Base-by-base conservation (phyloP, 2,329 filamentous ascomycete species). In the Trichoderma sp. region DNA sequence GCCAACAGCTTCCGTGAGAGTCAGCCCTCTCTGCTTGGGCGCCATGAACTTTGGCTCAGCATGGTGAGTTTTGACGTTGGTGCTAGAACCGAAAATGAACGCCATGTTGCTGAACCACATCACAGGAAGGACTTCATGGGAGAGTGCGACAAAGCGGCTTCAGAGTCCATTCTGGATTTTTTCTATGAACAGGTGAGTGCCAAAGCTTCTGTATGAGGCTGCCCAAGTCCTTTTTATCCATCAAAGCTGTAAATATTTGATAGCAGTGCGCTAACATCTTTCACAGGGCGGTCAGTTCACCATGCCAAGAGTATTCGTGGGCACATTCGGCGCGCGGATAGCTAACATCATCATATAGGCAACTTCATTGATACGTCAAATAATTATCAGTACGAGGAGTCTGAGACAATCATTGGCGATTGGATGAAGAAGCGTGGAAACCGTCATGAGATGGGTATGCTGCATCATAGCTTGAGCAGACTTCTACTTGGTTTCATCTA, bases 361-460 rank as follows among this genome's bases (percentile, higher is more conserved):
- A 93, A 93, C 79, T 92, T 93, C 77, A 89, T 93, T 74, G 91
- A 93, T 76, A 91, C 89, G 0, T 75, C 89, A 69, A 90, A 88
- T 79, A 89, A 89, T 77, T 92, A 92, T 78, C 89, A 91, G 73
- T 79, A 82, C 66, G 83, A 82, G 70, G 83, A 91, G 76, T 87
- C 86, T 1, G 90, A 92, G 77, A 77, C 74, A 64, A 90, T 89
- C 86, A 81, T 93, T 68, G 90, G 90, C 43, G 88, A 90, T 72
- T 93, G 90, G 89, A 90, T 91, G 87, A 82, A 83, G 73, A 84
- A 84, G 70, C 85, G 88, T 11, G 82, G 84, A n/a, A 86, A 86
- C 69, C 85, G 91, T 28, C 89, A 91, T 72, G 82, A 91, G 75
- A 86, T 93, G 78, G 82, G 84, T 85, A 73, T 70, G 81, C 75